phyloP scores from a whole-genome alignment of 768 basidiomycete species.

The Suillus decipiens region DNA sequence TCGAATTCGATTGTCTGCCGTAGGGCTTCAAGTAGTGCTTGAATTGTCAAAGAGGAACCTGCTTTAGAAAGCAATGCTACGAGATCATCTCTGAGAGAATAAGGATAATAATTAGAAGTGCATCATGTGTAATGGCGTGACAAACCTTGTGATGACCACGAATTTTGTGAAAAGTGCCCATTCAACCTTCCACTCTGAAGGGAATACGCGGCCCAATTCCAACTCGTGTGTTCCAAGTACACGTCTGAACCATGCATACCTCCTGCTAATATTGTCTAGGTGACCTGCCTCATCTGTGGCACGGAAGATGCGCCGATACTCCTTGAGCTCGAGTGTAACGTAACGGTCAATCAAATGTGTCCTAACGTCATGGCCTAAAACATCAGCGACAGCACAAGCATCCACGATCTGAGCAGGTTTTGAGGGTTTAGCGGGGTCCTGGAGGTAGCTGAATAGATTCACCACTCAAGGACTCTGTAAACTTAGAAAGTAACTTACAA shows the following conservation, averaged over 20 bases:
- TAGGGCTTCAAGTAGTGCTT: conserved; percentile 80
- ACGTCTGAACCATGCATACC: conserved; percentile 95
- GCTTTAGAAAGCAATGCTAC: conserved; percentile 79
- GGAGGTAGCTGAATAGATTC: conserved; percentile 63
- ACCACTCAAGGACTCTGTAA: conserved; percentile 1
- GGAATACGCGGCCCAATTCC: conserved; percentile 83
- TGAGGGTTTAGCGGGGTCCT: conserved; percentile 68
- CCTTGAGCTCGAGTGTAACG: conserved; percentile 86
- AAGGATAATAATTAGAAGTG: conserved; percentile 3
- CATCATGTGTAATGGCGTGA: not conserved
- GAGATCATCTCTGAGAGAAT: conserved; percentile 71
- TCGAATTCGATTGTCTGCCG: conserved; percentile 92
- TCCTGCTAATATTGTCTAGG: conserved; percentile 88
- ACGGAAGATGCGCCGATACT: conserved; percentile 95
- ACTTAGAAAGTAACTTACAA: conserved; percentile 63
- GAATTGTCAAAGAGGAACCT: conserved; percentile 70
- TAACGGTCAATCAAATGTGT: conserved; percentile 84
- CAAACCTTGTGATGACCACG: conserved; percentile 84
- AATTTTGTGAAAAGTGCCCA: conserved; percentile 85
- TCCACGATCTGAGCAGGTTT: conserved; percentile 70
- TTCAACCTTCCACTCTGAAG: conserved; percentile 82
- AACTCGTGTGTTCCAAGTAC: conserved; percentile 84
- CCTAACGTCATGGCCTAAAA: conserved; percentile 84
- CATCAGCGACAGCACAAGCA: conserved; percentile 88
- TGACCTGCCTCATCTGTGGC: conserved; percentile 94